Evolutionary conservation across 441 rosid genomes (phyloP).

Genomic region (Aleurites moluccanus): DNA sequence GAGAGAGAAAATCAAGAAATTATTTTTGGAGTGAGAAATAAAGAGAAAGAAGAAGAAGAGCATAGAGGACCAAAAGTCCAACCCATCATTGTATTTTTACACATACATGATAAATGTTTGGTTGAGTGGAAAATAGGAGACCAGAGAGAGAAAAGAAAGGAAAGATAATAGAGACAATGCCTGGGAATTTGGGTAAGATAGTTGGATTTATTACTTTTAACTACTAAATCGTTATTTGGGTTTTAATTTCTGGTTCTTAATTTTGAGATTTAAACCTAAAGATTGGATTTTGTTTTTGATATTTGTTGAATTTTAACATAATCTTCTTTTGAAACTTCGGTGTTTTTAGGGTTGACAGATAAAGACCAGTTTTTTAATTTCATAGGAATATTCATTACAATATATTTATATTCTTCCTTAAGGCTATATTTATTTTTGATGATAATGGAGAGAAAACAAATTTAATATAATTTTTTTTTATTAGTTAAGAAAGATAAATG

Average conservation of each 20-base stretch:
- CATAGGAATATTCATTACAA: too few species aligned
- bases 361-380: not conserved
- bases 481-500: too few species aligned
- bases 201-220: not conserved
- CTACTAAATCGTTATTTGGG: not conserved
- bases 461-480: too few species aligned
- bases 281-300: not conserved
- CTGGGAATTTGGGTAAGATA: constrained; percentile 1
- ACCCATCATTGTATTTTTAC: constrained; percentile 29
- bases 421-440: too few species aligned
- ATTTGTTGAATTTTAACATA: not conserved
- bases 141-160: not conserved
- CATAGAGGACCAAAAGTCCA: constrained; percentile 29
- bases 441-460: too few species aligned
- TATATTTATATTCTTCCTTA: too few species aligned
- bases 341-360: not conserved
- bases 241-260: not conserved
- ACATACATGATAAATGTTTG: constrained; percentile 2
- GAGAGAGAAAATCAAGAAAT: constrained; percentile 1
- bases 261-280: not conserved
- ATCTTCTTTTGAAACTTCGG: not conserved
- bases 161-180: not conserved
- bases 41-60: constrained; percentile 15
- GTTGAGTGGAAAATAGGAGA: constrained; percentile 19
- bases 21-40: constrained; percentile 21